These are phyloP conservation scores for Termitomyces sp. DNA, from an alignment of 768 basidiomycete genomes.

Conservation along the genomic window DNA sequence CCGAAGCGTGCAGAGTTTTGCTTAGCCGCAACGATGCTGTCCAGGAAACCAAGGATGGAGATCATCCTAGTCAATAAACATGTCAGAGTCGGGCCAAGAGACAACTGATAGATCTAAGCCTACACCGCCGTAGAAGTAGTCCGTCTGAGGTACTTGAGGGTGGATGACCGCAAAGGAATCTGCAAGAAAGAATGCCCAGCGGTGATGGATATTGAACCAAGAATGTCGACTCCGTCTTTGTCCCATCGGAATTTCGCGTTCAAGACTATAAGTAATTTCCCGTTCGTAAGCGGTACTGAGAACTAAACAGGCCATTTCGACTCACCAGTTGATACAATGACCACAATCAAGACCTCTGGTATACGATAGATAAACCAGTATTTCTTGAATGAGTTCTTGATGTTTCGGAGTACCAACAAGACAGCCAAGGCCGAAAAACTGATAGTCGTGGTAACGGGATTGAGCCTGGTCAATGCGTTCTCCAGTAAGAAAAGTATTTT, in stretches of 20 bases:
- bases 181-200: conserved; percentile 59
- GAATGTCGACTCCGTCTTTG: conserved; percentile 69
- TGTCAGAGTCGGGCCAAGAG: background rate
- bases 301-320: conserved; percentile 1
- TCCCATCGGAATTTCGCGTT: conserved; percentile 73
- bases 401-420: conserved; percentile 54
- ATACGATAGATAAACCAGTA: conserved; percentile 72
- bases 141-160: conserved; percentile 58
- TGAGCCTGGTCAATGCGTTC: conserved; percentile 47
- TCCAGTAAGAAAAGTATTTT: conserved; percentile 74
- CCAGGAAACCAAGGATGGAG: conserved; percentile 84
- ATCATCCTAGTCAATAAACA: conserved; percentile 46
- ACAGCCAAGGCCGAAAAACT: conserved; percentile 64
- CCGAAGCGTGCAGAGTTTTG: conserved; percentile 84
- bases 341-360: conserved; percentile 88
- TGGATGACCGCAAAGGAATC: conserved; percentile 60
- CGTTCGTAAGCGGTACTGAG: background rate
- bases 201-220: conserved; percentile 70
- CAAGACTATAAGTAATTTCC: conserved; percentile 43
- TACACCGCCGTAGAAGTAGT: conserved; percentile 86
- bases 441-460: conserved; percentile 65
- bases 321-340: conserved; percentile 77
- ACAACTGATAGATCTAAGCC: conserved; percentile 9
- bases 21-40: conserved; percentile 93
- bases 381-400: conserved; percentile 54